Base-by-base conservation (phyloP, 148 eudicot genomes). In the Hydrangea macrophylla region DNA sequence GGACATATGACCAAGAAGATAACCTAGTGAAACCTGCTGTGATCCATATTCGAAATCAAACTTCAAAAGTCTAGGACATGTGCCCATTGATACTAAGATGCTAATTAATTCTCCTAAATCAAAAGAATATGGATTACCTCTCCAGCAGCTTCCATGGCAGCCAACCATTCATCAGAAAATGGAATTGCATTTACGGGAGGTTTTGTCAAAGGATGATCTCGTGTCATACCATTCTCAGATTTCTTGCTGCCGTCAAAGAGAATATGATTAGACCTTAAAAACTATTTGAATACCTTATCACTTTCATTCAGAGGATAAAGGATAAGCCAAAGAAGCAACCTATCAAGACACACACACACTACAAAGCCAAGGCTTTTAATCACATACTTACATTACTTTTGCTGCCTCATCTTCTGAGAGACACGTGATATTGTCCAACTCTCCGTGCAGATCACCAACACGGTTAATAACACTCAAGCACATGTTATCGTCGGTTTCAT, bases 161-260 rank as follows among this genome's bases (percentile, higher is more conserved):
- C 96, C 72, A 95, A 79, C 99, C 99, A 95, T 79, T 95, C 97
- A 51, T 95, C 99, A 76, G 97, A 91, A 76, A 95, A 95, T 53
- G 99, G 99, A 82, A 80, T 68, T 42, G 83, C 93, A 84, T 87
- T 62, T 32, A 70, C 64, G 33, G 87, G 87, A 68, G 81, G 83
- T 48, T 75, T 73, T 37, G 57, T 67, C 58, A 64, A 42, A 48
- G 69, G 65, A 60, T 33, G 64, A 42, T 64, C 63, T 69, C 39
- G 50, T 53, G 63, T 90, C 51, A 24, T 68, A 51, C 67, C 75
- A 61, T 68, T 82, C 50, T 48, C 68, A 33, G 60, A 68, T 31
- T 69, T 77, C 44, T 73, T 81, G 77, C 92, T 89, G 88, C 75
- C 72, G 78, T 33, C 31, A 58, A 30, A 65, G 7, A 74, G 28